phyloP scores from a whole-genome alignment of 2,329 filamentous ascomycete species.

The Balansia obtecta region DNA sequence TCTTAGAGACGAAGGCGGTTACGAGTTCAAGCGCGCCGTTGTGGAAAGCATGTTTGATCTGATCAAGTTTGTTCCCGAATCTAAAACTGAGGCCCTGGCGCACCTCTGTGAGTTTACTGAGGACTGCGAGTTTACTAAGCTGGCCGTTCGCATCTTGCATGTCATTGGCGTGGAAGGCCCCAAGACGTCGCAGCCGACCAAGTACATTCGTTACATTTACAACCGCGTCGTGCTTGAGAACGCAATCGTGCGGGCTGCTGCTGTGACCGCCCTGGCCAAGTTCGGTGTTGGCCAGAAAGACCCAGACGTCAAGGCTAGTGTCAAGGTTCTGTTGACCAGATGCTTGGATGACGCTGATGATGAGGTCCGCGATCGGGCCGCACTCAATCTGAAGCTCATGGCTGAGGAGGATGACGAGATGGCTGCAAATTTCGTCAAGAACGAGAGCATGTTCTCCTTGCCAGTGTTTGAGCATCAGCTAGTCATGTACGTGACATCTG shows the following conservation, averaged over 20 bases:
- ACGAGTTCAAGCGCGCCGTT: constrained; percentile 94
- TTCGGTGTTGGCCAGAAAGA: constrained; percentile 97
- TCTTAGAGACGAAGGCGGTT: constrained; percentile 88
- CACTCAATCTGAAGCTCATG: constrained; percentile 86
- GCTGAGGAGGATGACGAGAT: constrained; percentile 81
- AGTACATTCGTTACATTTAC: constrained; percentile 99
- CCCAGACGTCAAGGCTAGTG: constrained; percentile 90
- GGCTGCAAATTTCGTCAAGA: constrained; percentile 82
- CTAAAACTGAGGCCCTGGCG: constrained; percentile 68
- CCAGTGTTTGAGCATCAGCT: constrained; percentile 94
- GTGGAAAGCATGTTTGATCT: constrained; percentile 99
- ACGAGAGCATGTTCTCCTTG: constrained; percentile 90
- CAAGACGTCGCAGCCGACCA: constrained; percentile 88
- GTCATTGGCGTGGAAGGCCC: constrained; percentile 89
- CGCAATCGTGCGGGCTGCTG: constrained; percentile 85
- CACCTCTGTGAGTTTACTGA: constrained; percentile 99
- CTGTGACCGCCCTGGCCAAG: constrained; percentile 90
- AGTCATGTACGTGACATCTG: constrained; percentile 92
- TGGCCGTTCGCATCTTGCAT: constrained; percentile 89
- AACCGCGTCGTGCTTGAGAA: constrained; percentile 97
- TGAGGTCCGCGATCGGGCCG: constrained; percentile 90
- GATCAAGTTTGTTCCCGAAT: constrained; percentile 96
- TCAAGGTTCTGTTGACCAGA: constrained; percentile 79
- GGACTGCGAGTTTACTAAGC: constrained; percentile 97
- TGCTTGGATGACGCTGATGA: constrained; percentile 96